Evolutionary conservation across 1,284 basidiomycete species (phyloP).

Genomic region (Amylostereum chailletii): DNA sequence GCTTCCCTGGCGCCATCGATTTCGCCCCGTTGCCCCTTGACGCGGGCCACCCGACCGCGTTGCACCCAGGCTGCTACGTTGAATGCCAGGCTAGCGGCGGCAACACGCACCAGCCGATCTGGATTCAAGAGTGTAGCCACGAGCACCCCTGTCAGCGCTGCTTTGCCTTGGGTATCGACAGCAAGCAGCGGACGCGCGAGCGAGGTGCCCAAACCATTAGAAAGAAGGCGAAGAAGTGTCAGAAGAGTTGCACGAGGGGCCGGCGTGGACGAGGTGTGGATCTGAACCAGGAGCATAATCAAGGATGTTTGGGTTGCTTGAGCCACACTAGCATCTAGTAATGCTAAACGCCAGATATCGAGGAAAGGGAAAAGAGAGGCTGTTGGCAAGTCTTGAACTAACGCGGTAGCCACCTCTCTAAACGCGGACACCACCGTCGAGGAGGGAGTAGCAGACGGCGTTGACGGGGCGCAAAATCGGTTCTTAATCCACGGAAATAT

Average conservation of each 20-base stretch:
- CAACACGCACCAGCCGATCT: constrained; percentile 63
- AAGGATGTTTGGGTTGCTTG: constrained; percentile 37
- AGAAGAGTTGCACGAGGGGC: constrained; percentile 41
- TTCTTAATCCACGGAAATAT: constrained; percentile 65
- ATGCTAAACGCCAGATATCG: constrained; percentile 77
- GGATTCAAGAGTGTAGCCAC: constrained; percentile 61
- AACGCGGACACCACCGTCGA: constrained; percentile 28
- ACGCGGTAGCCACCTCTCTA: constrained; percentile 35
- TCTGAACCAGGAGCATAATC: constrained; percentile 27
- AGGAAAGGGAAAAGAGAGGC: constrained; percentile 72
- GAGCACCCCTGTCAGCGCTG: constrained; percentile 31
- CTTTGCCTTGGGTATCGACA: constrained; percentile 9
- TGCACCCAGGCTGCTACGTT: constrained; percentile 66
- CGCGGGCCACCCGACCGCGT: constrained; percentile 39
- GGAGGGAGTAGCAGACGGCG: constrained; percentile 15
- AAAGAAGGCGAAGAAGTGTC: constrained; percentile 64
- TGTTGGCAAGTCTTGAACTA: constrained; percentile 41
- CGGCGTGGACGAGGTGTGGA: constrained; percentile 17
- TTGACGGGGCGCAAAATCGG: constrained; percentile 22
- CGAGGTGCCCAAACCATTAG: constrained; percentile 60
- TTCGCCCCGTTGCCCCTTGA: constrained; percentile 22
- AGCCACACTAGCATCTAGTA: constrained; percentile 42
- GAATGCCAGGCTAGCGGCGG: constrained; percentile 76
- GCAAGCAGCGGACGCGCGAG: constrained; percentile 47
- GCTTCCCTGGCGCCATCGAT: constrained; percentile 20